Evolutionary conservation across 2,329 filamentous ascomycete genomes (phyloP).

Genomic region (Monilinia laxa): DNA sequence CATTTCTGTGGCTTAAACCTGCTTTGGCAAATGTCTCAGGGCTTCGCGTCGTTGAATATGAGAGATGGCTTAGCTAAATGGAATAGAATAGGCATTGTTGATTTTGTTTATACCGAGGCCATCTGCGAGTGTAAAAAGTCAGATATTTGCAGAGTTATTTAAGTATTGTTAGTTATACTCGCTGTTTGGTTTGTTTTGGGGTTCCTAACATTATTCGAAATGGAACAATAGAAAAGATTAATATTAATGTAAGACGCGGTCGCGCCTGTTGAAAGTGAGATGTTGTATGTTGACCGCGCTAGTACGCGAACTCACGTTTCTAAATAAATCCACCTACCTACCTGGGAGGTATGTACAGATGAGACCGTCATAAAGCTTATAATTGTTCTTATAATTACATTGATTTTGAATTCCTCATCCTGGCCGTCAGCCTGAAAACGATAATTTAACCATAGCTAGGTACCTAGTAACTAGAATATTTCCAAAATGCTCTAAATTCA

Average conservation of each 20-base stretch:
- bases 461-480: background rate
- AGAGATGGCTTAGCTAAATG: background rate
- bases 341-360: background rate
- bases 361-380: too few species aligned
- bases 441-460: too few species aligned
- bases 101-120: background rate
- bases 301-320: constrained; percentile 12
- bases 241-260: background rate
- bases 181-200: background rate
- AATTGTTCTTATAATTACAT: background rate
- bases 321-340: background rate
- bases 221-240: background rate
- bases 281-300: background rate
- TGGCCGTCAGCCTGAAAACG: background rate
- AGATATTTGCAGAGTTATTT: background rate
- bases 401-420: background rate
- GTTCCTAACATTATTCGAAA: too few species aligned
- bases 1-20: constrained; percentile 30
- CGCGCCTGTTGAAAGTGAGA: background rate
- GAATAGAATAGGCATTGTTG: background rate
- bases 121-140: background rate
- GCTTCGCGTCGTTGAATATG: background rate
- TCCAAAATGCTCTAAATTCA: background rate
- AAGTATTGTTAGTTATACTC: background rate
- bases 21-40: constrained; percentile 1